A percentile compares a stretch with the other conserved stretches of the same genome.
Conservation (phyloP, 331 rosid genomes). For the Stylosanthes scabra region DNA sequence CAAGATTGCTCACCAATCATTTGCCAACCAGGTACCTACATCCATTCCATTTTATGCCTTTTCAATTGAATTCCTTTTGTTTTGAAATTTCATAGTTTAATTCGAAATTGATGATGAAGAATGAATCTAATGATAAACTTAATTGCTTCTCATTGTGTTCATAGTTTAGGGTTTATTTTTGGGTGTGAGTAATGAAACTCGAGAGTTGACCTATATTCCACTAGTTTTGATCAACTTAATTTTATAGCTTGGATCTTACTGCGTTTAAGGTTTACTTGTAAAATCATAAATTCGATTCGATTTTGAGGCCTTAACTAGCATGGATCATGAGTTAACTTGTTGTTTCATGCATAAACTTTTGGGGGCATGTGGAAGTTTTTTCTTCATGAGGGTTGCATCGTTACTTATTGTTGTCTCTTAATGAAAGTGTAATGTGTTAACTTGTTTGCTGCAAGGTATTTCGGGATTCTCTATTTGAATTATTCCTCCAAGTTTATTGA, state of each 20-base stretch:
- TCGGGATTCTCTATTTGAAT: constrained; percentile 14
- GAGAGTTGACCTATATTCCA: too few species aligned
- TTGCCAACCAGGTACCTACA: constrained; percentile 87
- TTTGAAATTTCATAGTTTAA: not conserved
- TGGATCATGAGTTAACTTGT: too few species aligned
- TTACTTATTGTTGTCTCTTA: constrained; percentile 21
- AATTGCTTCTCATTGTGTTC: not conserved
- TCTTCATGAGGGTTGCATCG: constrained; percentile 1
- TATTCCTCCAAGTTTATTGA: not conserved
- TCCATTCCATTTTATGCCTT: not conserved
- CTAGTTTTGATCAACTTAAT: too few species aligned
- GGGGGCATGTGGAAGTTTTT: constrained; percentile 9
- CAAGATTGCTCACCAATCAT: constrained; percentile 75
- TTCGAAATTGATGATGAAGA: not conserved
- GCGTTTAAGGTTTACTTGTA: too few species aligned
- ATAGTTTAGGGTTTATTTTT: not conserved
- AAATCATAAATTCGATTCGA: too few species aligned
- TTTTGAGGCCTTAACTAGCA: too few species aligned
- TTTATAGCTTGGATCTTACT: too few species aligned
- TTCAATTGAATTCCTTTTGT: not conserved
- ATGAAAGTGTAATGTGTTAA: constrained; percentile 8
- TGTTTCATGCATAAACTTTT: constrained; percentile 14
- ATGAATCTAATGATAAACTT: constrained; percentile 11
- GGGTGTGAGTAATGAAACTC: not conserved
- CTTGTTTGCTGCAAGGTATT: constrained; percentile 7